Evolutionary conservation across 495 filamentous ascomycete genomes (phyloP), one percentile per base, ranked within the genome.

Genomic region (Zalerion maritima): DNA sequence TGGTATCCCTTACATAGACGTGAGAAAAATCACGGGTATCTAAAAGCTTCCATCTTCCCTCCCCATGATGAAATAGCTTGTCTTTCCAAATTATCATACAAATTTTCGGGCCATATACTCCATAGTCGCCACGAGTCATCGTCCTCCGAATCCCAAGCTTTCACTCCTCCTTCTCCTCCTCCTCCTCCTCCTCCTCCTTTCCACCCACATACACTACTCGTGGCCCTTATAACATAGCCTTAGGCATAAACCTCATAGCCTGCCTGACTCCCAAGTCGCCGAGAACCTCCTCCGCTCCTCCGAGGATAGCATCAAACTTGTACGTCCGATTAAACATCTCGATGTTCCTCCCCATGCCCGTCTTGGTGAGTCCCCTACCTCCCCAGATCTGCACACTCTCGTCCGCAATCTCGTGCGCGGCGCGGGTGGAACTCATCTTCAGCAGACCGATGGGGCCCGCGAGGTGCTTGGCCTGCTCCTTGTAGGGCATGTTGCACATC

Each of bases 221-320:
- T n/a, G n/a, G 19, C 23, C 3, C 24, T 40, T 69, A 87, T 44
- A 91, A 50, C 65, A 84, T 81, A 13, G 78, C 69, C 57, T 86
- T 86, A 19, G 82, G 81, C 61, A 89, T 81, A 31, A 66, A 65
- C 57, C 74, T 81, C 58, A 85, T 66, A 6, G 81, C 83, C 57
- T 87, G 81, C 32, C 80, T 60, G 2, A 89, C 81, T 11, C 81
- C 82, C 31, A 89, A 47, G 52, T 92, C 82, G 3, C 71, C 80
- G 30, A 92, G 49, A 31, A 89, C 73, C 57, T 89, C 82, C 54
- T 92, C 82, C 8, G 81, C 75, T 2, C 81, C 81, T 28, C 83
- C 82, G 4, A 92, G 53, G 37, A 92, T 86, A 9, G 83, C 73
- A 52, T 92, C 82, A 42, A 89, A 89, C 60, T 89, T 89, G 54